phyloP scores from a whole-genome alignment of 257 asterid genomes.

The Ballota nigra region DNA sequence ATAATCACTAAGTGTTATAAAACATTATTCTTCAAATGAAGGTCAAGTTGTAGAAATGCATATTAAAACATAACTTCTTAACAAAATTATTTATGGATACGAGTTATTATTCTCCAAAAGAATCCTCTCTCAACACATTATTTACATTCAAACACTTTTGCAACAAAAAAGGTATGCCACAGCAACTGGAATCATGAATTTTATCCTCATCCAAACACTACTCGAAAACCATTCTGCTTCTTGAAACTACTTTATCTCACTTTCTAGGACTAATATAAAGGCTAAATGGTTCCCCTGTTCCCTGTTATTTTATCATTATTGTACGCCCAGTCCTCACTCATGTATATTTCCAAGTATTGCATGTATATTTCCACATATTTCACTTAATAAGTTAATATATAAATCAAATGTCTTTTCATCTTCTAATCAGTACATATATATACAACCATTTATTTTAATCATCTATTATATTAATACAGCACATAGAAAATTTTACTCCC shows the following conservation, averaged over 20 bases:
- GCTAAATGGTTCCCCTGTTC: not conserved
- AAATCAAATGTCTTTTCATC: not conserved
- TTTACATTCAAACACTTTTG: not conserved
- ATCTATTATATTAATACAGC: not conserved
- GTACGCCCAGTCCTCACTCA: no score
- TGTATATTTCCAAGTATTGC: not conserved
- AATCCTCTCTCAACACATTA: not conserved
- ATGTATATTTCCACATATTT: not conserved
- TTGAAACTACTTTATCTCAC: not conserved
- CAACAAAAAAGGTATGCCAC: not conserved
- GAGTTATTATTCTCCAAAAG: not conserved
- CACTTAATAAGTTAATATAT: not conserved
- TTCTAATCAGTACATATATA: not conserved
- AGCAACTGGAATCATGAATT: not conserved
- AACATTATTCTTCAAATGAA: not conserved
- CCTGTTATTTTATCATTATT: not conserved
- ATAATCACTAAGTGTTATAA: not conserved
- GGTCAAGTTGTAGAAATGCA: constrained; percentile 13
- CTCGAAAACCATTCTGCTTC: constrained; percentile 1
- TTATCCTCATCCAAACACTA: not conserved
- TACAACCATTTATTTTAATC: not conserved
- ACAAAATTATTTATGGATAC: not conserved
- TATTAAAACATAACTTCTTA: not conserved
- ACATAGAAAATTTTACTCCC: not conserved
- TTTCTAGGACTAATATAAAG: not conserved